Percentiles rank a stretch among this genome's conserved stretches.
phyloP scores from a whole-genome alignment of 108 stramenopile species.

The Hondaea fermentalgiana region DNA sequence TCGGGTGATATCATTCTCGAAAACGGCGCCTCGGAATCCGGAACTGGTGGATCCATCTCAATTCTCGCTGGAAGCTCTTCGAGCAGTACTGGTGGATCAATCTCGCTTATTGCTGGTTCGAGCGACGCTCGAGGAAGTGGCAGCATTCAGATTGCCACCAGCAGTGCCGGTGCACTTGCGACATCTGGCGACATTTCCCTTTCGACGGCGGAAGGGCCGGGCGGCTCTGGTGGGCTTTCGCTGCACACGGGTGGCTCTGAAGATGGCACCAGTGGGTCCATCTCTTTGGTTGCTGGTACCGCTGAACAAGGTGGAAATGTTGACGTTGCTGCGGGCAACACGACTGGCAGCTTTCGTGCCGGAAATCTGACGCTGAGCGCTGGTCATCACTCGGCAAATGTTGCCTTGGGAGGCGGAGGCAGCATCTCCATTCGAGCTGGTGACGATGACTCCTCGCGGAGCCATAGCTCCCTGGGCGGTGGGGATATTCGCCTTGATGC shows the following conservation, averaged over 20 bases:
- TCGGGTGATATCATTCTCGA: neutral
- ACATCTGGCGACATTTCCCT: neutral
- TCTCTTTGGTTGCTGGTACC: neutral
- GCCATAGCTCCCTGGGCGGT: neutral
- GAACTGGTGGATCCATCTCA: neutral
- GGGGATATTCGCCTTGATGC: neutral
- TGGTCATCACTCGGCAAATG: neutral
- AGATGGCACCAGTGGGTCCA: neutral
- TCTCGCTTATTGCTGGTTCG: neutral
- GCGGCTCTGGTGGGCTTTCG: neutral
- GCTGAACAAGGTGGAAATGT: neutral
- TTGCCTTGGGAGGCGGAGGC: neutral
- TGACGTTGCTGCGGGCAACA: neutral
- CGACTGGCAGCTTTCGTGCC: neutral
- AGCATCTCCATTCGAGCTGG: neutral
- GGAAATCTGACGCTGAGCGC: neutral
- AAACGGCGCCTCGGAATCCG: neutral
- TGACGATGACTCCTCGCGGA: neutral
- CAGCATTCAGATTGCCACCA: neutral
- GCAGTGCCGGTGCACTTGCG: neutral
- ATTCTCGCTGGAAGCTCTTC: neutral
- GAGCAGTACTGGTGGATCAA: neutral
- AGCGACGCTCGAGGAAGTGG: neutral
- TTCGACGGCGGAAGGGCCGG: neutral
- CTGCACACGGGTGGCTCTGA: neutral